Evolutionary conservation across 2,329 filamentous ascomycete genomes (phyloP).

Genomic region (Monosporascus sp.): DNA sequence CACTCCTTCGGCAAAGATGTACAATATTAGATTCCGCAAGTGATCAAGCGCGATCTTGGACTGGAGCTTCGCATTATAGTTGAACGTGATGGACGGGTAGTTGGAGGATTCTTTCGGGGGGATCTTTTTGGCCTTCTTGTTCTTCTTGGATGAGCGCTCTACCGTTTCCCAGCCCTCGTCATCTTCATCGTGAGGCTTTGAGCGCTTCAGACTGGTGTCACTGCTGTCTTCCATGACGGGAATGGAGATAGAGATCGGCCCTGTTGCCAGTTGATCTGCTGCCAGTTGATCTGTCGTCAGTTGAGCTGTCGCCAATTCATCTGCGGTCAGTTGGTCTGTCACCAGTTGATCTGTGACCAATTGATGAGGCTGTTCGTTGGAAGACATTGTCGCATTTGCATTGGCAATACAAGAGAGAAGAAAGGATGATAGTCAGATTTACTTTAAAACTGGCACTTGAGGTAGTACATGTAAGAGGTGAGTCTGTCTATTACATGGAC

Average conservation of each 20-base stretch:
- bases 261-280: background rate
- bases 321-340: background rate
- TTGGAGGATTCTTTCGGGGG: conserved; percentile 49
- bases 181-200: conserved; percentile 40
- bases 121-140: conserved; percentile 57
- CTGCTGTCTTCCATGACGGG: conserved; percentile 3
- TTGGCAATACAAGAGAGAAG: background rate
- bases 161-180: conserved; percentile 49
- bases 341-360: background rate
- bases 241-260: background rate
- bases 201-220: conserved; percentile 40
- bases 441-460: background rate
- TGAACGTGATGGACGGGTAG: conserved; percentile 56
- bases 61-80: conserved; percentile 51
- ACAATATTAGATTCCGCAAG: conserved; percentile 58
- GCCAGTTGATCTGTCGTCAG: background rate
- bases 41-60: conserved; percentile 58
- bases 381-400: background rate
- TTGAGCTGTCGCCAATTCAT: background rate
- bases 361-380: background rate
- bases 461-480: background rate
- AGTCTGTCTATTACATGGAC: too few species aligned
- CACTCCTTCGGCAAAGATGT: conserved; percentile 60
- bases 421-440: background rate
- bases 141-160: conserved; percentile 35